These are phyloP conservation scores for Gymnopilus junonius DNA, from an alignment of 768 basidiomycete genomes.

Conservation along the genomic window DNA sequence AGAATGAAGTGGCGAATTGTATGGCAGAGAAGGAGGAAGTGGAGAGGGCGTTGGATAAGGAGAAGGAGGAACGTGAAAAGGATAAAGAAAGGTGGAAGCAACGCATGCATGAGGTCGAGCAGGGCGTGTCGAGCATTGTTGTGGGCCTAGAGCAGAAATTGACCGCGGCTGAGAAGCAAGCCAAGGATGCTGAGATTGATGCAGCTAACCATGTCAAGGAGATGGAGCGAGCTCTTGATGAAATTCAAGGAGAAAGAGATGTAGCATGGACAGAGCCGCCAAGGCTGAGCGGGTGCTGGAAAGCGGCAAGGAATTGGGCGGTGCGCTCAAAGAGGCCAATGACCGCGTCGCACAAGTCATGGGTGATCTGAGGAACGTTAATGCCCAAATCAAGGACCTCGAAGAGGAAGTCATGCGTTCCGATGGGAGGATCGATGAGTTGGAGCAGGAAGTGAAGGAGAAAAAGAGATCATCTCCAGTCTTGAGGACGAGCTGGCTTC, in stretches of 20 bases:
- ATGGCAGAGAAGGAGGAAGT: conserved; percentile 49
- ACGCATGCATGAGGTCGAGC: conserved; percentile 73
- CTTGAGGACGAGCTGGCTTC: conserved; percentile 49
- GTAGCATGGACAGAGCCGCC: conserved; percentile 60
- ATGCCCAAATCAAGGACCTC: conserved; percentile 59
- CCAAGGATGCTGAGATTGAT: conserved; percentile 44
- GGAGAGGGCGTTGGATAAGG: conserved; percentile 52
- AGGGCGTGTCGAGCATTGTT: conserved; percentile 69
- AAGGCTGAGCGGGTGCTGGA: conserved; percentile 70
- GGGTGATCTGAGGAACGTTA: conserved; percentile 63
- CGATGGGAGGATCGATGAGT: conserved; percentile 53
- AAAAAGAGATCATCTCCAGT: conserved; percentile 48
- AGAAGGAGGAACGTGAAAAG: conserved; percentile 58
- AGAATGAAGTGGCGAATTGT: conserved; percentile 50
- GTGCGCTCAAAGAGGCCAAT: conserved; percentile 68
- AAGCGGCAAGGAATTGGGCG: conserved; percentile 69
- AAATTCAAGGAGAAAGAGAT: conserved; percentile 56
- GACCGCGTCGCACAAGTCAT: conserved; percentile 58
- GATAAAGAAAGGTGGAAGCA: conserved; percentile 76
- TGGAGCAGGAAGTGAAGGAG: conserved; percentile 61
- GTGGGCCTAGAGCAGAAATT: conserved; percentile 63
- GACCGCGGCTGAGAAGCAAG: conserved; percentile 52
- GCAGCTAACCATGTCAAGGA: conserved; percentile 44
- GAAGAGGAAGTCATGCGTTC: conserved; percentile 63
- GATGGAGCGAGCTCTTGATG: conserved; percentile 47